These are phyloP conservation scores for Penicillium atrosanguineum DNA, from an alignment of 495 filamentous ascomycete species.

Conservation along the genomic window DNA sequence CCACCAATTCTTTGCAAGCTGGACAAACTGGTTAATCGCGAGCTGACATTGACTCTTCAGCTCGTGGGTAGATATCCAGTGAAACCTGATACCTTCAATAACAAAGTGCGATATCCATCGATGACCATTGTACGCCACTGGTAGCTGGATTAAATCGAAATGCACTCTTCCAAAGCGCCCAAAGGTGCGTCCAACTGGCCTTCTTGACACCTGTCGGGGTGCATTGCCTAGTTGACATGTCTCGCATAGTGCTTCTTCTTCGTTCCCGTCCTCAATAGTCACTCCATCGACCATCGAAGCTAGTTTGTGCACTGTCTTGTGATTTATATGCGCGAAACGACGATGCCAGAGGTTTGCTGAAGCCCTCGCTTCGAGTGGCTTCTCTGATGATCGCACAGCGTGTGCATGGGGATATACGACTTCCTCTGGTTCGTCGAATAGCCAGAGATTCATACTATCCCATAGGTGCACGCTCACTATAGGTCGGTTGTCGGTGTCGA, in stretches of 20 bases:
- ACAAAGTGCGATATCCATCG: slow-evolving; percentile 5
- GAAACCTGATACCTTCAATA: slow-evolving; percentile 9
- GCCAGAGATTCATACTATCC: background rate
- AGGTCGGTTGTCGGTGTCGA: background rate
- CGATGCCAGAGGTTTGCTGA: background rate
- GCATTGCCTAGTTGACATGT: background rate
- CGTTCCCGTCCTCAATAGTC: background rate
- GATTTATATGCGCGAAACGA: background rate
- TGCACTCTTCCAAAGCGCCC: slow-evolving; percentile 1
- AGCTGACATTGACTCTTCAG: background rate
- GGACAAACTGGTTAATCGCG: background rate
- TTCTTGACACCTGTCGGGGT: slow-evolving; percentile 1
- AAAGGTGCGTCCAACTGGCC: background rate
- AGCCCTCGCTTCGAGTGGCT: background rate
- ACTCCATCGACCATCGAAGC: slow-evolving; percentile 1
- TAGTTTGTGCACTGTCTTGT: background rate
- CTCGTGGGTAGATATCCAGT: background rate
- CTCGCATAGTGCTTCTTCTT: background rate
- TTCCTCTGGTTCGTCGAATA: background rate
- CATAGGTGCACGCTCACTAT: background rate
- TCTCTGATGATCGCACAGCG: background rate
- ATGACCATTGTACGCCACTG: background rate
- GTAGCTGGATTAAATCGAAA: slow-evolving; percentile 6
- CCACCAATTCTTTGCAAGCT: background rate
- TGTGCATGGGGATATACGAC: background rate